Percentiles rank a stretch among this genome's conserved stretches.
These are phyloP conservation scores for Chenopodium quinoa DNA, from an alignment of 148 eudicot species.

Conservation along the genomic window DNA sequence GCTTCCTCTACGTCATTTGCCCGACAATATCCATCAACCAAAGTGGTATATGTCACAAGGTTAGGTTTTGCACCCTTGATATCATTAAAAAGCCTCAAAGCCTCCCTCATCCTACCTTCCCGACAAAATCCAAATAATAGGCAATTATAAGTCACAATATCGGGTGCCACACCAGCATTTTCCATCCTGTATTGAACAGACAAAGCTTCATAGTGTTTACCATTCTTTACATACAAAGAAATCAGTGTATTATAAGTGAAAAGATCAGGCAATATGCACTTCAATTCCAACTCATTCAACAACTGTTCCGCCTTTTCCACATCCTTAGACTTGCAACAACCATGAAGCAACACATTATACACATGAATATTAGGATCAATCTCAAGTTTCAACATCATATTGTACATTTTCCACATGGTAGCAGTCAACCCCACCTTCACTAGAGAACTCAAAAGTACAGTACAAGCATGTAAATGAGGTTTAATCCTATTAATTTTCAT, in stretches of 20 bases:
- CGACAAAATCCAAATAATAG: constrained; percentile 71
- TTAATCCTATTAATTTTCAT: constrained; percentile 58
- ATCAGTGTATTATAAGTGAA: constrained; percentile 84
- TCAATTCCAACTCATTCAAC: constrained; percentile 70
- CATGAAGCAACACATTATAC: constrained; percentile 83
- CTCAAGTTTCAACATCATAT: constrained; percentile 64
- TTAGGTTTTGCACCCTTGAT: constrained; percentile 60
- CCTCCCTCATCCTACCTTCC: constrained; percentile 90
- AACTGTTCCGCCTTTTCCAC: constrained; percentile 65
- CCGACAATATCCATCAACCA: constrained; percentile 88
- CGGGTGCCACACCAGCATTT: constrained; percentile 56
- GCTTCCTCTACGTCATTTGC: constrained; percentile 64
- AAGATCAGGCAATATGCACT: constrained; percentile 60
- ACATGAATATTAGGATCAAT: constrained; percentile 67
- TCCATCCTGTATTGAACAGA: constrained; percentile 79
- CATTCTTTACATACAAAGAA: constrained; percentile 72
- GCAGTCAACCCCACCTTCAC: constrained; percentile 60
- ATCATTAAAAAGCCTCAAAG: constrained; percentile 68
- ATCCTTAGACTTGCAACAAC: constrained; percentile 78
- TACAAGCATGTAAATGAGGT: constrained; percentile 84
- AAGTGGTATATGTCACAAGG: constrained; percentile 77
- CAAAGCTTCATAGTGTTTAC: constrained; percentile 87
- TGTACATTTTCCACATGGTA: constrained; percentile 70
- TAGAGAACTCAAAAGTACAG: constrained; percentile 65
- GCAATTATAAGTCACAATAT: constrained; percentile 79